A percentile compares a stretch with the other conserved stretches of the same genome.
These are phyloP conservation scores for Penicillium parvum DNA, from an alignment of 495 filamentous ascomycete genomes.

Conservation along the genomic window DNA sequence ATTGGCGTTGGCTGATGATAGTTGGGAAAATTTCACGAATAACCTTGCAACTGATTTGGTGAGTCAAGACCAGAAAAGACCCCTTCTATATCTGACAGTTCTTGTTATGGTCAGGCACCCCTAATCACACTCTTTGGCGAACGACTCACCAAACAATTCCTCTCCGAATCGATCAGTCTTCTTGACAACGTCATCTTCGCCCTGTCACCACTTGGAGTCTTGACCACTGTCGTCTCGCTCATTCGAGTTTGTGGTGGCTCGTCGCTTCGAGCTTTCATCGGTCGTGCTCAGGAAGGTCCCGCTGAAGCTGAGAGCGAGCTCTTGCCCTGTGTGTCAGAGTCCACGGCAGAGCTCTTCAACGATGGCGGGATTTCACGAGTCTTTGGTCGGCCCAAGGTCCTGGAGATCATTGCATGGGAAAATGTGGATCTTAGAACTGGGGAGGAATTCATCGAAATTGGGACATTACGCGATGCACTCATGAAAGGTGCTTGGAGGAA, in stretches of 20 bases:
- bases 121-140: slow-evolving; percentile 55
- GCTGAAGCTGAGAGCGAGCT: slow-evolving; percentile 40
- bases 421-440: slow-evolving; percentile 14
- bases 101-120: slow-evolving; percentile 30
- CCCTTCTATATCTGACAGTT: too few species aligned
- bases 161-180: slow-evolving; percentile 46
- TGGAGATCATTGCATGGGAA: slow-evolving; percentile 39
- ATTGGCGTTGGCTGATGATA: slow-evolving; percentile 21
- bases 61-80: too few species aligned
- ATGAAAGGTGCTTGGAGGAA: slow-evolving; percentile 21
- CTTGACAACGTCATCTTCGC: slow-evolving; percentile 53
- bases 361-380: slow-evolving; percentile 40
- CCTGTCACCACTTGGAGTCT: slow-evolving; percentile 50
- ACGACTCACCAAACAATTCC: slow-evolving; percentile 53
- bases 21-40: slow-evolving; percentile 51
- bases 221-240: slow-evolving; percentile 50
- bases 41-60: slow-evolving; percentile 49
- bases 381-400: slow-evolving; percentile 35
- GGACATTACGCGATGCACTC: slow-evolving; percentile 30
- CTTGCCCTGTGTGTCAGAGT: slow-evolving; percentile 39
- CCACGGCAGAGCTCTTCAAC: slow-evolving; percentile 42
- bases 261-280: slow-evolving; percentile 50
- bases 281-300: slow-evolving; percentile 43
- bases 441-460: slow-evolving; percentile 16
- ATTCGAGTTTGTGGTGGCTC: slow-evolving; percentile 50